Evolutionary conservation across 208 protist genomes (phyloP).

Genomic region (Herpetomonas samuelpessoai): DNA sequence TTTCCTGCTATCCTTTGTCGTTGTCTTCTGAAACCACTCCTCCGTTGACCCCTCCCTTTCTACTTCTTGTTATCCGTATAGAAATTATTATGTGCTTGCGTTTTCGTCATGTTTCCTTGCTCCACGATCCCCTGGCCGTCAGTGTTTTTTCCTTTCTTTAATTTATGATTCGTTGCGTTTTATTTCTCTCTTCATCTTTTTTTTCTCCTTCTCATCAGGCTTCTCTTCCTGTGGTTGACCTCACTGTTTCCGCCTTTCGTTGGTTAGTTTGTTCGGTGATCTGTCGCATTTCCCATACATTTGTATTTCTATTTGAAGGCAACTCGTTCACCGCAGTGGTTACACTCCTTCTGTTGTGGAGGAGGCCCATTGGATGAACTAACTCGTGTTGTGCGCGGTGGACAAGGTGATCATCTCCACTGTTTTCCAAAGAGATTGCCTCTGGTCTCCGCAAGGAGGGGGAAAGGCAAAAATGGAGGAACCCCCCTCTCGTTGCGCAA

Average conservation of each 20-base stretch:
- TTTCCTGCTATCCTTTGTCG: too few relatives aligned
- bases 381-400: too few relatives aligned
- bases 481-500: too few relatives aligned
- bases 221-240: neutral
- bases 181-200: neutral
- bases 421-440: too few relatives aligned
- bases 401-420: too few relatives aligned
- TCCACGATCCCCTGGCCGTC: slow-evolving; percentile 6
- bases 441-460: too few relatives aligned
- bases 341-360: neutral
- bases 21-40: too few relatives aligned
- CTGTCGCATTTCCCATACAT: neutral
- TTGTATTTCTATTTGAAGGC: too few relatives aligned
- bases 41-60: neutral
- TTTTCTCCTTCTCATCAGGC: slow-evolving; percentile 1
- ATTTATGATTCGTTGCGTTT: neutral
- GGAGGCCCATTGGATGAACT: too few relatives aligned
- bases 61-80: neutral
- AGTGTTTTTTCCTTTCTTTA: neutral
- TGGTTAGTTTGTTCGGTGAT: neutral
- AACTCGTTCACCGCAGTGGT: neutral
- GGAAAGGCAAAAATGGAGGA: too few relatives aligned
- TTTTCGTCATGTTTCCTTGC: neutral
- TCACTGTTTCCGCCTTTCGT: slow-evolving; percentile 3
- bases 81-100: neutral